Conservation (phyloP, 2,329 filamentous ascomycete genomes). For the Colletotrichum plurivorum region DNA sequence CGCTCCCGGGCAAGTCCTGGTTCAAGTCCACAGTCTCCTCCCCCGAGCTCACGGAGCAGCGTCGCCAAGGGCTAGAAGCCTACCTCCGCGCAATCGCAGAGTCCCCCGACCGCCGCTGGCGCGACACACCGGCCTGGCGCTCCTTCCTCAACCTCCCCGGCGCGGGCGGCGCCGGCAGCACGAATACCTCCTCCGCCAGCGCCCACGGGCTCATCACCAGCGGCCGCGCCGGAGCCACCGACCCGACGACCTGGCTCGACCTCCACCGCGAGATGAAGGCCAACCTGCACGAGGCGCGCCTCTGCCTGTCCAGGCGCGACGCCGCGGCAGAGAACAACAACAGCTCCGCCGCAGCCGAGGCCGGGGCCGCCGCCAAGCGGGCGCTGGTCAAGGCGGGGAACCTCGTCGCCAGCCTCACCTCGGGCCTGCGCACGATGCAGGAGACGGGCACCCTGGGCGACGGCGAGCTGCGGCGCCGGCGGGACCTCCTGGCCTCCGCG, state of each 20-base stretch:
- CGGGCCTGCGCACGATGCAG: slow-evolving; percentile 73
- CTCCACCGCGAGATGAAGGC: slow-evolving; percentile 81
- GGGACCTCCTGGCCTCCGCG: slow-evolving; percentile 78
- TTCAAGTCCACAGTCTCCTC: slow-evolving; percentile 80
- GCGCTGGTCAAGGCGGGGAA: slow-evolving; percentile 78
- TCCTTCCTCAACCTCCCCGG: slow-evolving; percentile 79
- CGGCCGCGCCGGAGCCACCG: slow-evolving; percentile 51
- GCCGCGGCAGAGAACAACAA: slow-evolving; percentile 57
- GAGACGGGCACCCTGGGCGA: slow-evolving; percentile 74
- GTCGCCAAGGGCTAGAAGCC: slow-evolving; percentile 76
- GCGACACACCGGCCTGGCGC: slow-evolving; percentile 80
- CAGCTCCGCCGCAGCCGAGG: slow-evolving; percentile 67
- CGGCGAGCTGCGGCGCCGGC: slow-evolving; percentile 79
- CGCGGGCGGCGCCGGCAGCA: slow-evolving; percentile 53
- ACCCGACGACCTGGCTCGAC: slow-evolving; percentile 82
- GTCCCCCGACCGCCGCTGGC: slow-evolving; percentile 81
- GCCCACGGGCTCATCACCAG: slow-evolving; percentile 58
- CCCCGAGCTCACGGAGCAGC: slow-evolving; percentile 77
- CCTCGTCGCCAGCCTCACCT: slow-evolving; percentile 73
- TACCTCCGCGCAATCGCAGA: slow-evolving; percentile 82
- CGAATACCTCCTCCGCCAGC: slow-evolving; percentile 63
- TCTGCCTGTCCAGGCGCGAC: slow-evolving; percentile 78
- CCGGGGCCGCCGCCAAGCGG: slow-evolving; percentile 81
- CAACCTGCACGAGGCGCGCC: slow-evolving; percentile 76
- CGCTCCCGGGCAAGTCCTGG: slow-evolving; percentile 83